Base-by-base conservation (phyloP, 1,284 basidiomycete species). In the Coriolopsis trogii region DNA sequence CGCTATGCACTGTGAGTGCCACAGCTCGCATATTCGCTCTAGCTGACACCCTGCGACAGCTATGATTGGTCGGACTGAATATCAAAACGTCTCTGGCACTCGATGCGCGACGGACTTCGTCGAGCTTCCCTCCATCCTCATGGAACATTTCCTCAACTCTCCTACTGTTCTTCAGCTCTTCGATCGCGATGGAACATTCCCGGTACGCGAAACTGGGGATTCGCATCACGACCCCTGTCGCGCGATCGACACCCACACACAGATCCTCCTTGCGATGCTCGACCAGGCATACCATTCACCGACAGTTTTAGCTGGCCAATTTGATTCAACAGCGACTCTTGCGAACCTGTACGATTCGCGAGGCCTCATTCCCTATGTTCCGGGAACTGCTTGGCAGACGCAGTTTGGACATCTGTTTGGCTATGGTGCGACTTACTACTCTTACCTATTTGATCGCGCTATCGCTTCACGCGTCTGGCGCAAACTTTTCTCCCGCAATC, bases 41-140 rank as follows among this genome's bases (percentile, higher is more conserved):
- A n/a, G 29, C 21, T 44, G 39, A 29, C 21, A 3, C 4, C 46
- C 33, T 46, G n/a, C n/a, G n/a, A 12, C 61, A 97, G 95, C 96
- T 1, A 99, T 99, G 97, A 90, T 99, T 54, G 97, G 96, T 18
- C 81, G 93, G 31, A 99, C 95, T 6, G 94, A 96, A 63, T 98
- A 96, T 67, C 96, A 98, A 72, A 98, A 98, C 66, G 95, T 98
- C 1, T 89, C 94, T 0, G 97, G 97, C 4, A 99, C 96, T 2
- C 90, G 97, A n/a, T 98, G 95, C 67, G 93, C 97, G 0, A 99
- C 96, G 0, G 96, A 99, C 69, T 98, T 99, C 67, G 96, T 98
- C 60, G 96, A 99, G 68, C 78, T 99, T 3, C 97, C 96, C 0
- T 98, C 95, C 9, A 97, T 99, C 62, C 83, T 99, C 20, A 99